Evolutionary conservation across 345 rosid species (phyloP), one percentile per base, ranked within the genome.

Genomic region (Litchi chinensis): DNA sequence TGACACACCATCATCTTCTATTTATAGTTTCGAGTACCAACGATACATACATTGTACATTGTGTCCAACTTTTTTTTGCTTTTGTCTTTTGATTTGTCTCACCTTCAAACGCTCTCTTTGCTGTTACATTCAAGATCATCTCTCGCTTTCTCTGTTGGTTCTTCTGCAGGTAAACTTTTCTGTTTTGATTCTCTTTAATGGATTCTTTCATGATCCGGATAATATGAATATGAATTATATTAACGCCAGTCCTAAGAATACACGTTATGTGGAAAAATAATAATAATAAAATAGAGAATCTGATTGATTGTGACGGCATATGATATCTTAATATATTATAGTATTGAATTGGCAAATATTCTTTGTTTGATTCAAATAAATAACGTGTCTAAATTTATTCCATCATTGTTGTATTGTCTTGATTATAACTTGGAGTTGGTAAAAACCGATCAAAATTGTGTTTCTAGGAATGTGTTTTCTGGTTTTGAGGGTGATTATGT

Each of bases 101-200:
- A 32, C 79, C 71, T 70, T 6, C 50, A 76, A 65, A 32, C 52
- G 19, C 64, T 73, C 52, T 39, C 57, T 70, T 28, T 37, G 70
- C 3, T 26, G 63, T 69, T 19, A 40, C 32, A 40, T 41, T 50
- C 71, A 16, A 54, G 59, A 54, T 15, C 59, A 8, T 40, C 60
- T 43, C n/a, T 62, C 40, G 65, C 68, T 68, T 57, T 74, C 74
- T 56, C 71, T 71, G 70, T 24, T 39, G 52, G 78, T 50, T 78
- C 79, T 64, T 73, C 50, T 54, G 41, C 65, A 65, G 77, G 81
- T 81, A 79, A 50, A 70, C 46, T 10, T 22, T 43, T 43, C 50
- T 59, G 5, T 22, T 21, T 9, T 32, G 10, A 46, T 46, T 21
- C 60, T 5, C 65, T 43, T 8, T 10, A 15, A 63, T 28, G 24